Conservation (phyloP, 257 asterid species). For the Paulownia fortunei region DNA sequence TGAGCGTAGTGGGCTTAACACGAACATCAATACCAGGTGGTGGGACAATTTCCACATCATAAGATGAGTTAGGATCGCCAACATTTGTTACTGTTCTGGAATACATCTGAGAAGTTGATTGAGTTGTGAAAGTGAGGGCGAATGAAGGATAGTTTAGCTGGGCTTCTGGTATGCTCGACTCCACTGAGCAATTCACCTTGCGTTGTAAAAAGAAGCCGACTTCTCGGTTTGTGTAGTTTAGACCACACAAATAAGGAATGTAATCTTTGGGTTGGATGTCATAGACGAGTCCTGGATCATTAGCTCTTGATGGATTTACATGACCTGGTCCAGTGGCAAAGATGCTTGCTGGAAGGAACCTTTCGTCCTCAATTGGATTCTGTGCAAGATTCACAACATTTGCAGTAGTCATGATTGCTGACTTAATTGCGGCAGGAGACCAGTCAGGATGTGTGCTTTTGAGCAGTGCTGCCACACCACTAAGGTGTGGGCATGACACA, state of each 20-base stretch:
- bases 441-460: constrained; percentile 50
- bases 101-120: constrained; percentile 37
- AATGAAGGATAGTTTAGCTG: constrained; percentile 52
- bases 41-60: constrained; percentile 26
- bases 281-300: constrained; percentile 56
- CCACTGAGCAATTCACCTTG: constrained; percentile 36
- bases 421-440: constrained; percentile 56
- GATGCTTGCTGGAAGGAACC: constrained; percentile 31
- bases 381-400: constrained; percentile 34
- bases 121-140: constrained; percentile 17
- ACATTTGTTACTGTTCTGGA: constrained; percentile 46
- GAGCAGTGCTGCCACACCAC: constrained; percentile 54
- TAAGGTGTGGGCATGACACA: constrained; percentile 61
- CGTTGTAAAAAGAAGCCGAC: constrained; percentile 25
- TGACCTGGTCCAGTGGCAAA: constrained; percentile 60
- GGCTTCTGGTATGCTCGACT: constrained; percentile 37
- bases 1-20: constrained; percentile 39
- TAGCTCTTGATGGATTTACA: constrained; percentile 50
- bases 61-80: constrained; percentile 39
- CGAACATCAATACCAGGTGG: constrained; percentile 39
- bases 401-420: constrained; percentile 59
- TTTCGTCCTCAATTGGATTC: constrained; percentile 42
- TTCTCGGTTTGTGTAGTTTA: constrained; percentile 44
- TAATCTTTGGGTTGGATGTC: constrained; percentile 46
- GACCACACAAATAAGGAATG: constrained; percentile 55